Evolutionary conservation across 257 asterid genomes (phyloP).

Genomic region (Solanum ossicruentum): DNA sequence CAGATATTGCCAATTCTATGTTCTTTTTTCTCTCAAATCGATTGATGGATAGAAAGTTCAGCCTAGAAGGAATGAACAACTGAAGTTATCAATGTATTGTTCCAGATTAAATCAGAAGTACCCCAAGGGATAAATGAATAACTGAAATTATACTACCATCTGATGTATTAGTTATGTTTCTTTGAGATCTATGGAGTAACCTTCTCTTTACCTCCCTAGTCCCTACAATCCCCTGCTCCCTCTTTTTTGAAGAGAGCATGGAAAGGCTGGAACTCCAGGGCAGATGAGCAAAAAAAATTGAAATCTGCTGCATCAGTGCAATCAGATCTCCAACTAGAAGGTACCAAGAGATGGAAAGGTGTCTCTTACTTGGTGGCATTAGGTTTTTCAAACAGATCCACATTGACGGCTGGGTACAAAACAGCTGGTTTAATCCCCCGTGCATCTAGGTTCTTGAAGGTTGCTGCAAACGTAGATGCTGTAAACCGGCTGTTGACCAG

Average conservation of each 20-base stretch:
- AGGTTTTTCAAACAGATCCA: constrained; percentile 66
- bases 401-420: constrained; percentile 88
- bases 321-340: constrained; percentile 17
- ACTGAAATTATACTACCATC: neutral
- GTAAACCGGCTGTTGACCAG: constrained; percentile 94
- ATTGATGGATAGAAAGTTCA: constrained; percentile 84
- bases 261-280: neutral
- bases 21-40: constrained; percentile 95
- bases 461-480: constrained; percentile 81
- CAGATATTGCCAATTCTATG: constrained; percentile 81
- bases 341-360: constrained; percentile 14
- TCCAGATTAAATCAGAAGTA: neutral
- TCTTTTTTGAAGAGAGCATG: neutral
- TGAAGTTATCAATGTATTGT: neutral
- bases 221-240: neutral
- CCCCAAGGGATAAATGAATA: neutral
- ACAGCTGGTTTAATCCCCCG: constrained; percentile 78
- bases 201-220: neutral
- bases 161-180: neutral
- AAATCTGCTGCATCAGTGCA: neutral
- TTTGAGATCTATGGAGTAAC: neutral
- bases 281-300: neutral
- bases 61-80: constrained; percentile 28
- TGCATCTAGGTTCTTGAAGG: constrained; percentile 60
- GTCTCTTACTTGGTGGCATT: constrained; percentile 42